Percentiles rank a stretch among this genome's conserved stretches.
Conservation (phyloP, 1,139 yeast genomes). For the Pichia kudriavzevii region DNA sequence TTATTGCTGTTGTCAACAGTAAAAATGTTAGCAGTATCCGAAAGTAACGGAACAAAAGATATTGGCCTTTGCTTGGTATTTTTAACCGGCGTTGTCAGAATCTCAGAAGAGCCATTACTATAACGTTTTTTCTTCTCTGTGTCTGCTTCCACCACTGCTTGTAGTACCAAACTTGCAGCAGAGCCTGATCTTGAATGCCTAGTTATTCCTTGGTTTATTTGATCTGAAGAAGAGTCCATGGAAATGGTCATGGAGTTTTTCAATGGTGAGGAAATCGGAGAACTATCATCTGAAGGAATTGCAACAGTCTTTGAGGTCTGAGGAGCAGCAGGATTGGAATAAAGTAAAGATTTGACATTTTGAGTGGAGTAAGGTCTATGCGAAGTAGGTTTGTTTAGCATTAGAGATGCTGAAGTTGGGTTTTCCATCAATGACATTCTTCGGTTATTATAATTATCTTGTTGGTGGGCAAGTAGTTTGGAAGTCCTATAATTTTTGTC, state of each 20-base stretch:
- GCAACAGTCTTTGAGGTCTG: constrained; percentile 51
- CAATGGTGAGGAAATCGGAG: constrained; percentile 22
- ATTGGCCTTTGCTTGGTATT: constrained; percentile 15
- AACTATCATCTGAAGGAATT: constrained; percentile 32
- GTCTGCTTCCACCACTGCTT: constrained; percentile 58
- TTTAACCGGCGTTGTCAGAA: constrained; percentile 12
- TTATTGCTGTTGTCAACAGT: too few species aligned
- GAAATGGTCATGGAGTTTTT: too few species aligned
- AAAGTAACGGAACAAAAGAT: constrained; percentile 15
- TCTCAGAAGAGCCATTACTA: constrained; percentile 20
- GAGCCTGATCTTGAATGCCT: constrained; percentile 30
- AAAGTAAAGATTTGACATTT: constrained; percentile 33
- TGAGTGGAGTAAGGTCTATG: constrained; percentile 42
- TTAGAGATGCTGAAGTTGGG: constrained; percentile 29
- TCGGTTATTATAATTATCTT: constrained; percentile 29
- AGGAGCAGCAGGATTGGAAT: constrained; percentile 42
- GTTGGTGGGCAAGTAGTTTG: constrained; percentile 22
- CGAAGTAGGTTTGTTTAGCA: constrained; percentile 30
- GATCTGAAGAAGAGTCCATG: too few species aligned
- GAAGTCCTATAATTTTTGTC: constrained; percentile 45
- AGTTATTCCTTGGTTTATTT: not conserved
- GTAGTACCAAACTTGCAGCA: constrained; percentile 57
- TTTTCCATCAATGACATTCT: constrained; percentile 36
- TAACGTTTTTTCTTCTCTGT: constrained; percentile 31
- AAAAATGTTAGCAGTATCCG: too few species aligned